These are phyloP conservation scores for Reutealis trisperma DNA, from an alignment of 345 rosid species.

Conservation along the genomic window DNA sequence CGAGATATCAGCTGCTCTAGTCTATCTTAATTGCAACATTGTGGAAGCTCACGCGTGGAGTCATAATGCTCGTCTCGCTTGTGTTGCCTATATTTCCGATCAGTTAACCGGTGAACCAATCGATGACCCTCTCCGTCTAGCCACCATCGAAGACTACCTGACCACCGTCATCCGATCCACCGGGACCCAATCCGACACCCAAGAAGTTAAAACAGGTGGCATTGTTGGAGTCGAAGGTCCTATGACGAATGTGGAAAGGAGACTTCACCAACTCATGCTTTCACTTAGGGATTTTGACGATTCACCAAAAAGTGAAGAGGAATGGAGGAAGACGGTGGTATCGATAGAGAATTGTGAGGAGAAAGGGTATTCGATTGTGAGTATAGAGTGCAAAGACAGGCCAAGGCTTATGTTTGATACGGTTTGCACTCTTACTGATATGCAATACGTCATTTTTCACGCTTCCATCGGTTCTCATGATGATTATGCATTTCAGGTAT, in stretches of 20 bases:
- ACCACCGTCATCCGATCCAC: constrained; percentile 55
- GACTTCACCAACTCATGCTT: constrained; percentile 73
- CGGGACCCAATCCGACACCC: constrained; percentile 33
- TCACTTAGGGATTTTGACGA: constrained; percentile 65
- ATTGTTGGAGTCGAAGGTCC: constrained; percentile 45
- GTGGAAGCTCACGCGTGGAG: constrained; percentile 83
- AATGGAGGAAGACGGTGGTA: constrained; percentile 38
- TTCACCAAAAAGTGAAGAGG: constrained; percentile 12
- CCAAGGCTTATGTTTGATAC: constrained; percentile 78
- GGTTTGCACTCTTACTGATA: constrained; percentile 67
- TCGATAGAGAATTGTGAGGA: constrained; percentile 62
- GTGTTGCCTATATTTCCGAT: constrained; percentile 64
- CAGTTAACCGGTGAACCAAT: constrained; percentile 50
- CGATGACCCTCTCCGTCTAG: constrained; percentile 57
- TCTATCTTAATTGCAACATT: constrained; percentile 60
- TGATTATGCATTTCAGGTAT: constrained; percentile 68
- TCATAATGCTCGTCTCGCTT: constrained; percentile 69
- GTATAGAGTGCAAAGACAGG: constrained; percentile 61
- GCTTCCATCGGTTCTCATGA: constrained; percentile 52
- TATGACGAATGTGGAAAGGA: constrained; percentile 53
- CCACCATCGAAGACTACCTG: constrained; percentile 62
- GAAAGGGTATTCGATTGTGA: constrained; percentile 66
- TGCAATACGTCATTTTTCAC: constrained; percentile 82
- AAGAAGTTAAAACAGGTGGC: constrained; percentile 43
- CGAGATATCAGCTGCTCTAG: constrained; percentile 66